phyloP scores from a whole-genome alignment of 208 protist species.

The Wallacemonas sp. region DNA sequence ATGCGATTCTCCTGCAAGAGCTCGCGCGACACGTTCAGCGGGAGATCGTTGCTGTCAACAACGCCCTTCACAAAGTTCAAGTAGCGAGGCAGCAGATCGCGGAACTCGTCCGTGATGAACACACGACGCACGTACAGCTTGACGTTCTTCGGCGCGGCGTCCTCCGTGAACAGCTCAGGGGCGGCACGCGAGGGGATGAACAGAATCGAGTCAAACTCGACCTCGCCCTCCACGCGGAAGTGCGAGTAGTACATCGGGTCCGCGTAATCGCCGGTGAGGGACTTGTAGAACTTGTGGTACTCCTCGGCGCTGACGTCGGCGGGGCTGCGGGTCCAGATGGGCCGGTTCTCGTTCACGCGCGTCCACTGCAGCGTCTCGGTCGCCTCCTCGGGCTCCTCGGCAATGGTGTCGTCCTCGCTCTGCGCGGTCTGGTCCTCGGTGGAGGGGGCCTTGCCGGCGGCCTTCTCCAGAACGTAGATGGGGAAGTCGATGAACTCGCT shows the following conservation, averaged over 20 bases:
- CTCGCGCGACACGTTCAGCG: constrained; percentile 99
- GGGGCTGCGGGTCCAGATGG: constrained; percentile 98
- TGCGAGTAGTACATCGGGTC: constrained; percentile 96
- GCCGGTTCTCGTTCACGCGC: constrained; percentile 97
- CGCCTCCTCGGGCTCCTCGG: constrained; percentile 30
- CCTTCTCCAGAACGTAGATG: constrained; percentile 94
- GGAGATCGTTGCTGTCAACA: constrained; percentile 99
- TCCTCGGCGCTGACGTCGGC: constrained; percentile 98
- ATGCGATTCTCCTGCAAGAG: constrained; percentile 98
- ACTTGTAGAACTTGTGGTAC: constrained; percentile 99
- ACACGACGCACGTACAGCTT: constrained; percentile 98
- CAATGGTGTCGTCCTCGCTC: constrained; percentile 74
- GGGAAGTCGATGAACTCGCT: constrained; percentile 99
- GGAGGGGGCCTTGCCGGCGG: constrained; percentile 38
- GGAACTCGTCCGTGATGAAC: constrained; percentile 98
- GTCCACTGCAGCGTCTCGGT: constrained; percentile 85
- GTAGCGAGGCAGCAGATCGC: constrained; percentile 95
- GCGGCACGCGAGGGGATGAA: constrained; percentile 96
- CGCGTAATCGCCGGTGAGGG: constrained; percentile 93
- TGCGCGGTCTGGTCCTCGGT: constrained; percentile 73
- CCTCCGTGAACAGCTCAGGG: constrained; percentile 89
- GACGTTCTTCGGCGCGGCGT: constrained; percentile 79
- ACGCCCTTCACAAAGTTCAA: constrained; percentile 97
- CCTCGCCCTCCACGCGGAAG: constrained; percentile 97
- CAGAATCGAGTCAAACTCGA: constrained; percentile 98